phyloP scores from a whole-genome alignment of 1,284 basidiomycete species.

The Trichosporon sp. region DNA sequence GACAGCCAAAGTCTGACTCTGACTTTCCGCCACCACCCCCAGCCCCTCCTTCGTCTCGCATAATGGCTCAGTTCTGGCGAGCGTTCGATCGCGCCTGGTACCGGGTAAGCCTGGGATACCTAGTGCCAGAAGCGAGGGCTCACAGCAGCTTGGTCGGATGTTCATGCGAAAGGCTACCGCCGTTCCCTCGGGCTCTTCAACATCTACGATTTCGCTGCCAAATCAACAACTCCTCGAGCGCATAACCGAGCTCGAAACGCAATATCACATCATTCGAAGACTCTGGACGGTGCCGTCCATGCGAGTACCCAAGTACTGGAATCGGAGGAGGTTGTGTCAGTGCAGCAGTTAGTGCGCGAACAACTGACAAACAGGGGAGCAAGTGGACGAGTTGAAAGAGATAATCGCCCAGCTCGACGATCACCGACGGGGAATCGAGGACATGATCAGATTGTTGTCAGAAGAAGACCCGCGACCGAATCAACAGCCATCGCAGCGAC shows the following conservation, averaged over 20 bases:
- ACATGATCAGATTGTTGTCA: constrained; percentile 10
- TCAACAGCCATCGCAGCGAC: neutral
- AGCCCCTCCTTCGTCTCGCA: neutral
- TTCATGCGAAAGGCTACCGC: neutral
- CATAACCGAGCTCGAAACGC: constrained; percentile 20
- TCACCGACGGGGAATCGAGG: constrained; percentile 18
- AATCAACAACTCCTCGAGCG: constrained; percentile 21
- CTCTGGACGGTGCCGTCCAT: constrained; percentile 22
- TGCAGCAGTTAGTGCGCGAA: neutral
- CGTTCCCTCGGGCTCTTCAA: neutral
- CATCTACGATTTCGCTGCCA: neutral
- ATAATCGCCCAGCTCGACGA: neutral
- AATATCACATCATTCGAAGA: constrained; percentile 18
- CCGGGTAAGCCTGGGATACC: neutral
- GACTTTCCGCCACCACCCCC: neutral
- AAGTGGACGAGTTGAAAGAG: constrained; percentile 18
- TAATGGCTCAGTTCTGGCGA: neutral
- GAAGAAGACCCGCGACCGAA: neutral
- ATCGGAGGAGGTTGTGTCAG: constrained; percentile 24
- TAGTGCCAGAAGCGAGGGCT: neutral
- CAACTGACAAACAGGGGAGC: constrained; percentile 16
- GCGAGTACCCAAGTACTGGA: constrained; percentile 23
- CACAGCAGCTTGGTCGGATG: neutral
- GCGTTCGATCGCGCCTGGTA: neutral
- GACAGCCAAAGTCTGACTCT: neutral